These are phyloP conservation scores for Teunomyces cretensis DNA, from an alignment of 805 yeast genomes.

Conservation along the genomic window DNA sequence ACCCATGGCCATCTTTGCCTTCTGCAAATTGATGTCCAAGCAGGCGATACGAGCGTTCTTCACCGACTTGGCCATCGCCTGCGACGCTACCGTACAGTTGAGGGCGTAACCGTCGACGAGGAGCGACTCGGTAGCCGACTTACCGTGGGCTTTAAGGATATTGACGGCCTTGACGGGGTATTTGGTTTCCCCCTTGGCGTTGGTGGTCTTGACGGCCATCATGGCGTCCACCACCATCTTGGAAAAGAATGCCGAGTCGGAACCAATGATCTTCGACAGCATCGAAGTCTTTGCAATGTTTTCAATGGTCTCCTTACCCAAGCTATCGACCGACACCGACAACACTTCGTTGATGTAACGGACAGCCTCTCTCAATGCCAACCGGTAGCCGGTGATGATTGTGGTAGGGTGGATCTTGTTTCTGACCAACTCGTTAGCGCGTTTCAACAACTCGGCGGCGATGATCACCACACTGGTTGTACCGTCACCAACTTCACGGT, in stretches of 20 bases:
- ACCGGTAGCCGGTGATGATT: conserved; percentile 92
- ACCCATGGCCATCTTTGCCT: conserved; percentile 97
- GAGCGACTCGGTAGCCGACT: conserved; percentile 81
- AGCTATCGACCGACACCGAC: conserved; percentile 71
- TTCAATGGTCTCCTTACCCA: conserved; percentile 81
- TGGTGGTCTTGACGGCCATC: conserved; percentile 89
- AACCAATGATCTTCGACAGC: conserved; percentile 94
- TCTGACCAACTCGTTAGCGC: conserved; percentile 92
- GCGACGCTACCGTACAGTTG: conserved; percentile 95
- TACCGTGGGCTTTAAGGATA: conserved; percentile 94
- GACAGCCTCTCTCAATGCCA: conserved; percentile 89
- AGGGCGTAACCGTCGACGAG: conserved; percentile 92
- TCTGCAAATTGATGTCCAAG: conserved; percentile 89
- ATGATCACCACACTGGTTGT: conserved; percentile 96
- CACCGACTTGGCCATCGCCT: conserved; percentile 84
- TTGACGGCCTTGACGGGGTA: conserved; percentile 98
- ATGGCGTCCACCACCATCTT: conserved; percentile 92
- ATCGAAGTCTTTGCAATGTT: conserved; percentile 95
- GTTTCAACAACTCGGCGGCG: conserved; percentile 86
- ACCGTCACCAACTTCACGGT: conserved; percentile 97
- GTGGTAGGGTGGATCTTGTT: conserved; percentile 97
- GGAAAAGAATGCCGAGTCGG: conserved; percentile 88
- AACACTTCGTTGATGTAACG: conserved; percentile 83
- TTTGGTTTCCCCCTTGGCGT: conserved; percentile 80
- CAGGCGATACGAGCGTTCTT: conserved; percentile 79